A percentile compares a stretch with the other conserved stretches of the same genome.
These are phyloP conservation scores for Paecilomyces fulvus DNA, from an alignment of 2,329 filamentous ascomycete species.

Conservation along the genomic window DNA sequence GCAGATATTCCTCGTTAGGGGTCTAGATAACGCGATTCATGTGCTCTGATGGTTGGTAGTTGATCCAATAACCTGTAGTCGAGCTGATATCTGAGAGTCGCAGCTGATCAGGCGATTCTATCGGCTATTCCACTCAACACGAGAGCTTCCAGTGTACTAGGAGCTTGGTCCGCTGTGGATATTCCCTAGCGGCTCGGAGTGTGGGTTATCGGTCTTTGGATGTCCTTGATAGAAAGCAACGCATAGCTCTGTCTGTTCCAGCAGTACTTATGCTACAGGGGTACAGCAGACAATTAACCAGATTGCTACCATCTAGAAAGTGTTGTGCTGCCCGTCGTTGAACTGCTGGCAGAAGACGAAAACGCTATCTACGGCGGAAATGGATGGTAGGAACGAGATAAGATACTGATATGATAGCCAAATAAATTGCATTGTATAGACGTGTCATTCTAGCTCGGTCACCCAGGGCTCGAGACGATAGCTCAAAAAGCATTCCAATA, in stretches of 20 bases:
- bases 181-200: too few relatives aligned
- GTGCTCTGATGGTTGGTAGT: not conserved
- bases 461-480: not conserved
- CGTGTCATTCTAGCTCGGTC: not conserved
- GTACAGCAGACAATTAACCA: not conserved
- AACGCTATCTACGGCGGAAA: not conserved
- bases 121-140: not conserved
- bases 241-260: not conserved
- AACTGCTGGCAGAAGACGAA: not conserved
- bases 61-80: not conserved
- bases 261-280: not conserved
- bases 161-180: too few relatives aligned
- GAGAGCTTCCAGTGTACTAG: not conserved
- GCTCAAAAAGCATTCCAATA: not conserved
- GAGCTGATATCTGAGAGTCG: not conserved
- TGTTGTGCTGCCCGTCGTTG: too few relatives aligned
- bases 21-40: not conserved
- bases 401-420: not conserved
- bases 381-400: not conserved
- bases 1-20: not conserved
- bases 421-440: not conserved
- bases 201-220: too few relatives aligned
- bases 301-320: too few relatives aligned
- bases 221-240: not conserved
- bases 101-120: not conserved